Percentiles rank a stretch among this genome's conserved stretches.
Evolutionary conservation across 176 grass and related monocot species (phyloP).

Genomic region (Cocos nucifera): DNA sequence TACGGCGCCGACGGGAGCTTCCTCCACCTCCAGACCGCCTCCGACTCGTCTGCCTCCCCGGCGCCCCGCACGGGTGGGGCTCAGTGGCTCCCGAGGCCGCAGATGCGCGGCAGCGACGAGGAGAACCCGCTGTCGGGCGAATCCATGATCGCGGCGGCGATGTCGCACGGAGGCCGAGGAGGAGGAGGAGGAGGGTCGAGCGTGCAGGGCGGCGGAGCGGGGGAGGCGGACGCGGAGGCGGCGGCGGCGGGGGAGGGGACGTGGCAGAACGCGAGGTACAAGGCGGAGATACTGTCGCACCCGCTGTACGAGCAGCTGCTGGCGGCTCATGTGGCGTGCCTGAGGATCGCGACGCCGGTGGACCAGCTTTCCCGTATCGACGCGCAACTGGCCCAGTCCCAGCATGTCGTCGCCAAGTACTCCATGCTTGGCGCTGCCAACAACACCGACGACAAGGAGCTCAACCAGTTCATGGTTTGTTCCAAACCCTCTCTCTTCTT

Average conservation of each 20-base stretch:
- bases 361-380: slow-evolving; percentile 25
- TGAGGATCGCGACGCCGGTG: slow-evolving; percentile 21
- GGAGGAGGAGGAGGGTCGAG: neutral
- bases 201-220: neutral
- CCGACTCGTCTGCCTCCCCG: neutral
- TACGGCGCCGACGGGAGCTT: neutral
- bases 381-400: slow-evolving; percentile 21
- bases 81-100: neutral
- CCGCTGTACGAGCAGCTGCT: slow-evolving; percentile 28
- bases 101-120: neutral
- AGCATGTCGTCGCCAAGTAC: slow-evolving; percentile 20
- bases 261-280: slow-evolving; percentile 3
- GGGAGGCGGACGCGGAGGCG: neutral
- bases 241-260: neutral
- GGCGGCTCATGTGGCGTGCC: slow-evolving; percentile 20
- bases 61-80: neutral
- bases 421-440: neutral
- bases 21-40: slow-evolving; percentile 12
- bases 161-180: neutral
- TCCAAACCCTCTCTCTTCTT: neutral
- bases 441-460: neutral
- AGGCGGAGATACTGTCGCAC: slow-evolving; percentile 9
- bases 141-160: neutral
- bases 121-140: neutral
- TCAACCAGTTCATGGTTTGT: slow-evolving; percentile 23